These are phyloP conservation scores for Flaveria floridana DNA, from an alignment of 140 eudicot genomes.

Conservation along the genomic window DNA sequence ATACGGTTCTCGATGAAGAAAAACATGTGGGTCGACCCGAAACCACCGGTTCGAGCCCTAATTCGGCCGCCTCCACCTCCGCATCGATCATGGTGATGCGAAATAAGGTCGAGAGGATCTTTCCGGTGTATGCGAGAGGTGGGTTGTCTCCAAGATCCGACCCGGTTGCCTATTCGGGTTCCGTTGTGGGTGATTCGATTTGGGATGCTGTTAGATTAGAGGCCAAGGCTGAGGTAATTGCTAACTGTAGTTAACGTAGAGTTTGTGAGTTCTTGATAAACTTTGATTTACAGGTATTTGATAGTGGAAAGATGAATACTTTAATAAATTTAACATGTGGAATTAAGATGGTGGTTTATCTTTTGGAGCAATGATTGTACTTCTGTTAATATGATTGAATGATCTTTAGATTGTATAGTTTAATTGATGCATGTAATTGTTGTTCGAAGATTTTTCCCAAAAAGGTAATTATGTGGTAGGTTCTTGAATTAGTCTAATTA, in stretches of 20 bases:
- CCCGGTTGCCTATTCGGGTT: conserved; percentile 41
- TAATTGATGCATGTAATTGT: conserved; percentile 15
- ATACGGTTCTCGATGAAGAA: conserved; percentile 32
- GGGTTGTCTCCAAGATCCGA: conserved; percentile 48
- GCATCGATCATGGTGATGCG: conserved; percentile 35
- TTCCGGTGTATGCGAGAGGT: conserved; percentile 65
- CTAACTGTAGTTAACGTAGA: neutral
- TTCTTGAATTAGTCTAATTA: conserved; percentile 27
- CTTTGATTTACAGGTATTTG: conserved; percentile 16
- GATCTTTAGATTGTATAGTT: neutral
- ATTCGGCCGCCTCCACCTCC: conserved; percentile 24
- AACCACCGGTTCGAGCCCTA: conserved; percentile 28
- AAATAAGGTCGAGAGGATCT: conserved; percentile 48
- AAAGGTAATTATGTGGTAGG: conserved; percentile 27
- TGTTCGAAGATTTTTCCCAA: conserved; percentile 19
- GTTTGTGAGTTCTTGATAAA: neutral
- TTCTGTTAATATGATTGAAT: conserved; percentile 7
- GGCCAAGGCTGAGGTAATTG: conserved; percentile 56
- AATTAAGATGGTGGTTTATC: neutral
- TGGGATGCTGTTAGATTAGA: conserved; percentile 60
- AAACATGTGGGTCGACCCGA: conserved; percentile 30
- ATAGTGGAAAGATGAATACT: conserved; percentile 22
- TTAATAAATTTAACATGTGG: conserved; percentile 25
- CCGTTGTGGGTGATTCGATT: conserved; percentile 50
- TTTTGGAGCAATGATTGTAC: conserved; percentile 6